Base-by-base conservation (phyloP, 306 rosid species). In the Acacia acuminata region DNA sequence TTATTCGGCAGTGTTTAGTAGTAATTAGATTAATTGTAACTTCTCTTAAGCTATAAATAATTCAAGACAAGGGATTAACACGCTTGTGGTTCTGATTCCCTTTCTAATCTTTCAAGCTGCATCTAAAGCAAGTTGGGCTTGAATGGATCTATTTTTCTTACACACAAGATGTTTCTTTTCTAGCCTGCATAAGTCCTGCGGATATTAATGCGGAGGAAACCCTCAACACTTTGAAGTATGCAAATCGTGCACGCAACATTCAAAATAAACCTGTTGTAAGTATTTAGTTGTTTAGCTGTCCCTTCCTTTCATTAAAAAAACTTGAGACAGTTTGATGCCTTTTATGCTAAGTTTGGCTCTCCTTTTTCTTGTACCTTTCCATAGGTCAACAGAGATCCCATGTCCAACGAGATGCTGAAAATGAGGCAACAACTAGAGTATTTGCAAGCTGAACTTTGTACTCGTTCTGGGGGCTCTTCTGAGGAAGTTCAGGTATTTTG, bases 131-230 rank as follows among this genome's bases (percentile, higher is more conserved):
- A 74, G 13, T 53, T 77, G 75, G 72, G 69, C n/a, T 79, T 70
- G 64, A 60, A 83, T 45, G 73, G 22, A 25, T 43, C 64, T 82
- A 58, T 32, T 58, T 84, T 86, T 83, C 82, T 90, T 76, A 60
- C 77, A n/a, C 70, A 47, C 20, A 79, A 42, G 30, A 73, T 61
- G 11, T 76, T 79, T 77, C 65, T 74, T 65, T 91, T 85, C 79
- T 88, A 96, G 99, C 99, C 81, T 96, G 99, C 90, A 92, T 94
- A 81, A 96, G 99, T 85, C 99, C 99, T 71, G 98, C 99, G 75
- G 99, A 96, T 84, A 96, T 96, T 82, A 96, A 96, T 84, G 98
- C 97, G 30, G 99, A 96, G 92, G 99, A 96, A 88, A 96, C 99
- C 86, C 92, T 96, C 17, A 96, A 96, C 91, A 96, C 99, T 87